A percentile compares a stretch with the other conserved stretches of the same genome.
Conservation (phyloP, 2,329 filamentous ascomycete genomes). For the Fusarium tricinctum region DNA sequence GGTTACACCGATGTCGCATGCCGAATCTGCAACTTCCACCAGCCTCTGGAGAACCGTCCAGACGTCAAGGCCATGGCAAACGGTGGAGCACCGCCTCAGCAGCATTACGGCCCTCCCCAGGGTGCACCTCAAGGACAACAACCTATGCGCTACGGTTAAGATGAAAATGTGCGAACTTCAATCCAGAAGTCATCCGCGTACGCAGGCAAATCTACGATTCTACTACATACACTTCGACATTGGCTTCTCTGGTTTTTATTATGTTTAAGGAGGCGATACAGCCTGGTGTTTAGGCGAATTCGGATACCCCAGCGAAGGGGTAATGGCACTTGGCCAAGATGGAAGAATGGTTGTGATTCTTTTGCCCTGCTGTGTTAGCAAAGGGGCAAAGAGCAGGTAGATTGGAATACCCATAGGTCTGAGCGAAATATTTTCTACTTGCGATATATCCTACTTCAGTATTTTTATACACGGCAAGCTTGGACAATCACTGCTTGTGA, state of each 20-base stretch:
- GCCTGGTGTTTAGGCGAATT: slow-evolving; percentile 42
- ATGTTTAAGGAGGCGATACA: slow-evolving; percentile 22
- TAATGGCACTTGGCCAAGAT: not conserved
- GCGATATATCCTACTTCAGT: not conserved
- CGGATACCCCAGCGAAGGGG: slow-evolving; percentile 20
- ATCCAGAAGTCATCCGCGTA: not conserved
- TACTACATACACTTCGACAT: not conserved
- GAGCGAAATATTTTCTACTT: not conserved
- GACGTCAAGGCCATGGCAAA: slow-evolving; percentile 68
- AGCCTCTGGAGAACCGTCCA: slow-evolving; percentile 71
- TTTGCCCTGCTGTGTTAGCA: not conserved
- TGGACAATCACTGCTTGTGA: not conserved
- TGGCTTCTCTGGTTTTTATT: slow-evolving; percentile 2
- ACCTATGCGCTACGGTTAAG: slow-evolving; percentile 51
- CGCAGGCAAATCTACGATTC: not conserved
- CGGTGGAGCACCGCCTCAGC: slow-evolving; percentile 55
- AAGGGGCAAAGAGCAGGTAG: not conserved
- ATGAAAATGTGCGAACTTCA: not conserved
- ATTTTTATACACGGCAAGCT: not conserved
- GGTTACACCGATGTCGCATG: slow-evolving; percentile 79
- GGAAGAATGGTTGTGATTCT: not conserved
- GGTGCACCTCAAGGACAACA: slow-evolving; percentile 51
- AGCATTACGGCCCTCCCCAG: slow-evolving; percentile 52
- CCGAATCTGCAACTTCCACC: slow-evolving; percentile 81
- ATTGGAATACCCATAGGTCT: not conserved